Base-by-base conservation (phyloP, 495 filamentous ascomycete genomes). In the Monascus purpureus region DNA sequence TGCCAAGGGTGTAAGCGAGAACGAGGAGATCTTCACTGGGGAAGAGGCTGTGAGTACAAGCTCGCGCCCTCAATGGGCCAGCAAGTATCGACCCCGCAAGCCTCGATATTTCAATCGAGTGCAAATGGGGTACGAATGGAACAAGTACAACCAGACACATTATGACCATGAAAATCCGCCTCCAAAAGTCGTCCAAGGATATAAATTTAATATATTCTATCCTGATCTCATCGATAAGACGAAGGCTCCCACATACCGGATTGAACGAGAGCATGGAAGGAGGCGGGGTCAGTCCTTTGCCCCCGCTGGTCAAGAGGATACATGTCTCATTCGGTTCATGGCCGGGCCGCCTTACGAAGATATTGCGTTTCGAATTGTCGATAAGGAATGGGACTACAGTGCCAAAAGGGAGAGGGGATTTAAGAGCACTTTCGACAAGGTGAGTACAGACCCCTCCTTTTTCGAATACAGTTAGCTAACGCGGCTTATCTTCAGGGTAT, bases 81-180 rank as follows among this genome's bases (percentile, higher is more conserved):
- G 73, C 49, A 92, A 93, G 53, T 80, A 94, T 47, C 74, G 86
- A 11, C 88, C 92, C 14, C 70, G 90, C 31, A 95, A 96, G 59
- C 92, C 90, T 7, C 72, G 82, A 18, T 96, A 96, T 59, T 96
- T 99, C 68, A 96, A 96, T 50, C 77, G 90, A 13, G 87, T 95
- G 25, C 86, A 94, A 56, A 96, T 94, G 83, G 90, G 90, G 25
- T 99, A 95, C 55, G 90, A 99, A 51, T 99, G 90, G 90, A 99
- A 99, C 53, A 99, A 99, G 50, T 99, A 99, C 65, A 99, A 99
- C 46, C 90, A 99, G 56, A 99, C 90, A 1, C 90, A 99, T 61
- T 99, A 99, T 59, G 92, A 96, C 48, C 88, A 95, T 53, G 92
- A 96, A 46, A 94, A 99, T 44, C 90, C 90, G 5, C 90, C 90